Evolutionary conservation across 2,329 filamentous ascomycete species (phyloP), one percentile per base, ranked within the genome.

Genomic region (Cercospora sesami): DNA sequence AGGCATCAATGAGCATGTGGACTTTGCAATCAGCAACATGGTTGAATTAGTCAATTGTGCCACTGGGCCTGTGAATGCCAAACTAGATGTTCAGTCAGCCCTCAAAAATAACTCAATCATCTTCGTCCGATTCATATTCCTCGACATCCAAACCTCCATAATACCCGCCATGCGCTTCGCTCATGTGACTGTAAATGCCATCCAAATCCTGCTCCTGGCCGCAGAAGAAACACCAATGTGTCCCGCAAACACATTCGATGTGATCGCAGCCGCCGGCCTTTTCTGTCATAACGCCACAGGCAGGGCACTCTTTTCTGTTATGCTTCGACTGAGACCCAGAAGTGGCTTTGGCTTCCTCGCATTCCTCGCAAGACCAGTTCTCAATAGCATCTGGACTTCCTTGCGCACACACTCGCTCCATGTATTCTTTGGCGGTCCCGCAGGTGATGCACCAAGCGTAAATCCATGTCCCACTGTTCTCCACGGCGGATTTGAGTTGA

Each of bases 141-240:
- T 68, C 65, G 5, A 42, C 63, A 23, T 61, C 26, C 14, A 42
- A 3, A 16, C 61, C 68, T n/a, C 55, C 68, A 66, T 66, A 68
- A 61, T 66, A 70, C 16, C 68, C 66, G 18, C 68, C 66, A 66
- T 70, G 68, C 63, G 16, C 66, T 5, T 30, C 39, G 9, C 33
- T 45, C 68, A 70, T 68, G 60, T 70, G 68, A n/a, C 5, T 36
- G 57, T 70, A 70, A 42, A 70, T 66, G 1, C 26, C 48, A 12
- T 18, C 36, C 39, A 57, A 60, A 42, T 28, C 33, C 23, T 68
- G 51, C 55, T 53, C 45, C 23, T 62, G 36, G 9, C 68, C 68
- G 57, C 68, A 70, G 33, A 58, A 63, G 33, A 68, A 70, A 26
- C 66, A 70, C 65, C 66, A 70, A 42, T 70, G 68, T 16, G 36